Evolutionary conservation across 2,329 filamentous ascomycete genomes (phyloP), one percentile per base, ranked within the genome.

Genomic region (Colletotrichum falcatum): DNA sequence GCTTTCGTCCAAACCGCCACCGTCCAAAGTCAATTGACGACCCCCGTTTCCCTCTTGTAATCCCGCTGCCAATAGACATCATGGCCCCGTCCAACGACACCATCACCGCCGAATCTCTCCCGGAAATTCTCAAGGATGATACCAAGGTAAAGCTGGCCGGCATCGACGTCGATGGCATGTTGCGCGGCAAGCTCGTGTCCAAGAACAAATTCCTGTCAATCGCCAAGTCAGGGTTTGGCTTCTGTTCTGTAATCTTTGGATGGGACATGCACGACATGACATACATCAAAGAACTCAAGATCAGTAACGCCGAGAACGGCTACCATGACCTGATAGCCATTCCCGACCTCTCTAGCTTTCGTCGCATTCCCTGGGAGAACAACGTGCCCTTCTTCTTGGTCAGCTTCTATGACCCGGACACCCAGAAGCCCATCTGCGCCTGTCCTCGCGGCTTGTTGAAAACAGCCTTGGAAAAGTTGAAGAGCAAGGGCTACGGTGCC

Each of bases 251-350:
- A 74, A 90, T 97, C 74, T 97, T 97, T 77, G 94, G 95, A 79
- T 97, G 95, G 95, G 94, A 98, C 81, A 97, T 97, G 94, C 94
- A 98, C 81, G 95, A 98, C 78, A 87, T 90, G 83, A 97, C 94
- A 14, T 98, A 97, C 81, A 91, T 93, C 79, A 90, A 88, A 75
- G 94, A 97, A 82, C 88, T 97, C 73, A 88, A 89, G 77, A 92
- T 97, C 80, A 96, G 93, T 82, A 97, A 97, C 83, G 92, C 93
- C 75, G 91, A 94, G 77, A 97, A 97, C 79, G 94, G 94, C 53
- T 97, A 97, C 81, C 89, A 91, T 74, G 95, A 97, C 80, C 83
- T 97, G 53, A 87, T 97, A 61, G 94, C 95, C 18, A 84, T 95
- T 46, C 91, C 94, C 0, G 94, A 98, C 78, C 83, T 97, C 48